Base-by-base conservation (phyloP, 352 stramenopile genomes). In the Phytopythium ostracodes region DNA sequence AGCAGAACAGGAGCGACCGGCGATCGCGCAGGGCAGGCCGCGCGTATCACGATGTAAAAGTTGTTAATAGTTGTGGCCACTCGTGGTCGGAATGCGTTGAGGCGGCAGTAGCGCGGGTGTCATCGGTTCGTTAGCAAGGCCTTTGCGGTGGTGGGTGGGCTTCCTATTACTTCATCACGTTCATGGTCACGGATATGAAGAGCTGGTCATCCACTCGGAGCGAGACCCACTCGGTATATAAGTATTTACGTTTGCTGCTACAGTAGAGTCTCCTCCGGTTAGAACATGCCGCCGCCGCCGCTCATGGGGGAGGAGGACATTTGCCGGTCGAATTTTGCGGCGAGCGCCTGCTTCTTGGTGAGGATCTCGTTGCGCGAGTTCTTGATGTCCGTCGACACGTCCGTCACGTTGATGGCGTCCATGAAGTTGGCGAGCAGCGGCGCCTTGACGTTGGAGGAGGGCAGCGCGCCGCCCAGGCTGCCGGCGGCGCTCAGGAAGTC, bases 371-470 rank as follows among this genome's bases (percentile, higher is more conserved):
- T 82, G 46, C 85, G 71, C 17, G 87, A 92, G 70, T 91, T 96
- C 66, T 87, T 82, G 33, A 96, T 63, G 62, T 96, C 87, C 27
- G 91, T 88, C 20, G 80, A 85, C 56, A 96, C 87, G 71, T 96
- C 87, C 58, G 84, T 91, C 42, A 96, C 87, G 63, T 96, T 96
- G 71, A 96, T 96, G 8, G 86, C 87, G 59, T 96, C 87, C 79
- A 96, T 92, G 57, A 96, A 94, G 64, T 94, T 93, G 36, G 85
- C 84, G 35, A 96, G 65, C 47, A 96, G 75, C 46, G 87, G 87
- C 31, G 84, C 87, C 67, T 94, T 94, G 58, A 92, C 85, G 47
- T 93, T 91, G 15, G 78, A 91, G 38, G 78, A 83, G 56, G 84
- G 73, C 27, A 91, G 62, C 46, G 51, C 76, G 17, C 71, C 55